Percentiles rank a stretch among this genome's conserved stretches.
phyloP scores from a whole-genome alignment of 192 early-diverging fungal species.

The Backusella sp. region DNA sequence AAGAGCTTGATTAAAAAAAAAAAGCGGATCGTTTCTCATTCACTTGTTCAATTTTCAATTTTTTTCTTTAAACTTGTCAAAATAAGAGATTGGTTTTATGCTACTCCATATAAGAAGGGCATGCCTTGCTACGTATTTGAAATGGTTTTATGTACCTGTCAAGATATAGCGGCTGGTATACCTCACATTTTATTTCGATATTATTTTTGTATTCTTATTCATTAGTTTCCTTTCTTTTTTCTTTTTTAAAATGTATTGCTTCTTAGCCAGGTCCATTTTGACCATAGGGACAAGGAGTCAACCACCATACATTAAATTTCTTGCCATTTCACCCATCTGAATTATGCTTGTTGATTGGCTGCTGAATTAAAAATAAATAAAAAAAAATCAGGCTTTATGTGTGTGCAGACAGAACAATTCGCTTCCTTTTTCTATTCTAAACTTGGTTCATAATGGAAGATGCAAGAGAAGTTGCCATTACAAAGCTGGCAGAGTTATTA shows the following conservation, averaged over 20 bases:
- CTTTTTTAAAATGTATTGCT: no score
- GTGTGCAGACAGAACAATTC: background rate
- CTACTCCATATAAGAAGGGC: background rate
- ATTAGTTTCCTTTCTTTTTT: no score
- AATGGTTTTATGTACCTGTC: background rate
- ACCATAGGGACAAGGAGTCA: no score
- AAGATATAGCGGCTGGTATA: background rate
- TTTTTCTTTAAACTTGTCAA: constrained; percentile 1
- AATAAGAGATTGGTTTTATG: background rate
- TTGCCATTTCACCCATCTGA: no score
- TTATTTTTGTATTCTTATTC: no score
- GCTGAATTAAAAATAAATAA: no score
- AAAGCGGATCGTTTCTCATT: background rate
- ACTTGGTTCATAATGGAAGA: constrained; percentile 35
- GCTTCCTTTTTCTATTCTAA: background rate
- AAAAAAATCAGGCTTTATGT: no score
- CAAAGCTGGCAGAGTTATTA: constrained; percentile 79
- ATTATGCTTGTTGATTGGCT: no score
- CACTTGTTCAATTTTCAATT: background rate
- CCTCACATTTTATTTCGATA: no score
- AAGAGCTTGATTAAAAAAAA: background rate
- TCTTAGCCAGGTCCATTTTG: no score
- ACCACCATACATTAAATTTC: no score
- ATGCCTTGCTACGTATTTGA: background rate
- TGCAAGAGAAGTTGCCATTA: constrained; percentile 73